Conservation (phyloP, 2,329 filamentous ascomycete species). For the Cercospora beticola region DNA sequence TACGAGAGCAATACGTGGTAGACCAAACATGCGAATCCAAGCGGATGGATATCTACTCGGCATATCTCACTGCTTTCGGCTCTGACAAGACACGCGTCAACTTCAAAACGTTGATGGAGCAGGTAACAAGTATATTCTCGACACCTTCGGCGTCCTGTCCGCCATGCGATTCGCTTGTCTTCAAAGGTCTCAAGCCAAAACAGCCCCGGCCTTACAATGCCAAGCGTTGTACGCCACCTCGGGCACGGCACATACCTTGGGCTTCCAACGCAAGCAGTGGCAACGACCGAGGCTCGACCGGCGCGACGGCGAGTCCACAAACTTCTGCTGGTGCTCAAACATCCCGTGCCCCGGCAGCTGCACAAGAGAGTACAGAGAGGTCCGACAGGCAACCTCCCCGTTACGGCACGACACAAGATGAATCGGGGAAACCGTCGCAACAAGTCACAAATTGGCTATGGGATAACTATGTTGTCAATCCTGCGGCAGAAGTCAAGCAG, state of each 20-base stretch:
- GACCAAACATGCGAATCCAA: not conserved
- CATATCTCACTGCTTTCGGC: not conserved
- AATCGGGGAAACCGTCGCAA: not conserved
- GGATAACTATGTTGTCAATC: not conserved
- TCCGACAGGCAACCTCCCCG: not conserved
- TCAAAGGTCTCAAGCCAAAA: not conserved
- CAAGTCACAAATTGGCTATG: not conserved
- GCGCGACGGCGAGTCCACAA: not conserved
- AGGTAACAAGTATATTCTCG: not conserved
- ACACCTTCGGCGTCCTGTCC: not conserved
- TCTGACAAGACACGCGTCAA: not conserved
- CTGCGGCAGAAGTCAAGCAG: not conserved
- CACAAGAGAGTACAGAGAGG: not conserved
- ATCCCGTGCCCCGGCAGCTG: not conserved
- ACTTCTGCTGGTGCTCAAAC: not conserved
- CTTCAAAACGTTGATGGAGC: not conserved
- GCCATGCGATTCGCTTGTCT: not conserved
- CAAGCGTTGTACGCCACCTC: not conserved
- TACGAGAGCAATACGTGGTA: not conserved
- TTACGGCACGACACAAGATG: not conserved
- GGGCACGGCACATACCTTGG: not conserved
- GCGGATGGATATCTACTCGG: not conserved
- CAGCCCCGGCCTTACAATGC: not conserved
- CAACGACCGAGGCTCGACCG: not conserved
- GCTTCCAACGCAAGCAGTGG: not conserved